Evolutionary conservation across 805 yeast genomes (phyloP).

Genomic region (Maudiozyma turicensis): DNA sequence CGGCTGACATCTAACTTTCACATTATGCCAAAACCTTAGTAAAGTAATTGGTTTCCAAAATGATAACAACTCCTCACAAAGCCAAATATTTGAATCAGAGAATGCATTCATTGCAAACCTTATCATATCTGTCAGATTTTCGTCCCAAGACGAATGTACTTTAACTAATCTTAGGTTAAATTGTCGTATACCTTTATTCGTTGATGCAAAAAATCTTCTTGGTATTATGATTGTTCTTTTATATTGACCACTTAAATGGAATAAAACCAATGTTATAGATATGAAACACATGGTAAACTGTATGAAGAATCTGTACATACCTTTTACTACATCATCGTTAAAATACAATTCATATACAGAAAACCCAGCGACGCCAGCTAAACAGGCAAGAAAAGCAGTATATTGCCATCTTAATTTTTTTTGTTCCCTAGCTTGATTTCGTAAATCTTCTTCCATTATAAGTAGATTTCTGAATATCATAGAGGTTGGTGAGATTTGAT

Average conservation of each 20-base stretch:
- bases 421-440: conserved; percentile 73
- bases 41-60: conserved; percentile 9
- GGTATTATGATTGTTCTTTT: conserved; percentile 76
- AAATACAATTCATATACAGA: conserved; percentile 32
- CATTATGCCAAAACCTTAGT: conserved; percentile 17
- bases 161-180: conserved; percentile 70
- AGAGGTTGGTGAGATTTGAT: conserved; percentile 42
- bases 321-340: conserved; percentile 26
- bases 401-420: conserved; percentile 45
- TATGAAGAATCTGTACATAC: conserved; percentile 30
- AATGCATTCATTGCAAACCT: conserved; percentile 23
- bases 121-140: conserved; percentile 28
- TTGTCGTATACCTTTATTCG: conserved; percentile 84
- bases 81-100: conserved; percentile 14
- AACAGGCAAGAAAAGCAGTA: conserved; percentile 32
- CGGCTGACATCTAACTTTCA: conserved; percentile 38
- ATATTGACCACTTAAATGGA: conserved; percentile 85
- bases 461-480: conserved; percentile 73
- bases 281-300: conserved; percentile 10
- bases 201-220: conserved; percentile 63
- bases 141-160: conserved; percentile 36
- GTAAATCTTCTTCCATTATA: conserved; percentile 74
- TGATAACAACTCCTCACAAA: conserved; percentile 9
- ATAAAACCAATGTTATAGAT: conserved; percentile 60
- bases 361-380: conserved; percentile 34